Conservation (phyloP, 306 rosid genomes). For the Luffa aegyptiaca region DNA sequence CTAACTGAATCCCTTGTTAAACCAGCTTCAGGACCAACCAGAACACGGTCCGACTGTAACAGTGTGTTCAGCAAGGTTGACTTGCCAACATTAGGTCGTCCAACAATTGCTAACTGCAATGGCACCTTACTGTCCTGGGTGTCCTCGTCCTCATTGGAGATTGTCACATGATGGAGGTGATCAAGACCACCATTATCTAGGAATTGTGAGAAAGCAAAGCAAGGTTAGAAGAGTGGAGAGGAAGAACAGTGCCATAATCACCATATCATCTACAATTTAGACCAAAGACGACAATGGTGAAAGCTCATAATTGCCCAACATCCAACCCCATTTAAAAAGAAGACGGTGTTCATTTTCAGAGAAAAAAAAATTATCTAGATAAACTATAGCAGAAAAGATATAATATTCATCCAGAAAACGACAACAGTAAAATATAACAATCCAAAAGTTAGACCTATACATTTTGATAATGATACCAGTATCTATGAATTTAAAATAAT, state of each 20-base stretch:
- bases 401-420: not conserved
- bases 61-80: constrained; percentile 81
- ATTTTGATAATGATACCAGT: not conserved
- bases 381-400: not conserved
- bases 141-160: constrained; percentile 39
- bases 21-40: constrained; percentile 98
- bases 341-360: not conserved
- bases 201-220: not conserved
- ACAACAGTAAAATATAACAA: not conserved
- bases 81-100: constrained; percentile 96
- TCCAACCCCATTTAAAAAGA: not conserved
- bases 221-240: constrained; percentile 2
- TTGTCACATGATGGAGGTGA: constrained; percentile 17
- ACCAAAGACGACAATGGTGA: not conserved
- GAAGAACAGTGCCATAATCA: not conserved
- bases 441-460: not conserved
- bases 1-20: constrained; percentile 90
- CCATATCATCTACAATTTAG: not conserved
- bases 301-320: not conserved
- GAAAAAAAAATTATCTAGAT: not conserved
- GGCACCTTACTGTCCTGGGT: constrained; percentile 48
- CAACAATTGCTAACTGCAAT: constrained; percentile 86
- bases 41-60: constrained; percentile 86
- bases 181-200: constrained; percentile 38
- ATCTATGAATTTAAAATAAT: not conserved